These are phyloP conservation scores for Phytophthora pistaciae DNA, from an alignment of 352 stramenopile species.

Conservation along the genomic window DNA sequence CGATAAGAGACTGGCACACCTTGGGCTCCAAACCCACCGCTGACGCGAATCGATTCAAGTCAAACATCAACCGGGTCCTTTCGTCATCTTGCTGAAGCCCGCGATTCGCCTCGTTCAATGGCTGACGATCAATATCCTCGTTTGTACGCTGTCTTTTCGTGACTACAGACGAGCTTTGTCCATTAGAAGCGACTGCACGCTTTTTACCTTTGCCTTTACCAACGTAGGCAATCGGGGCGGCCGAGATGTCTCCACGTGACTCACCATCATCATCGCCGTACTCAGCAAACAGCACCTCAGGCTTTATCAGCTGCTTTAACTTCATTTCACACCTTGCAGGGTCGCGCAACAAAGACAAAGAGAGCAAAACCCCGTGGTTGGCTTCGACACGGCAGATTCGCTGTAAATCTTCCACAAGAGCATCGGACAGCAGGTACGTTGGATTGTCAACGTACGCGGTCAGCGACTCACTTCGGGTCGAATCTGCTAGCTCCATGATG, in stretches of 20 bases:
- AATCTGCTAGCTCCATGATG: constrained; percentile 26
- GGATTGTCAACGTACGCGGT: constrained; percentile 31
- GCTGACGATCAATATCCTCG: background rate
- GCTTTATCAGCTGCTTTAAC: constrained; percentile 54
- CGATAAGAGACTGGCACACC: constrained; percentile 54
- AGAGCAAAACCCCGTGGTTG: constrained; percentile 69
- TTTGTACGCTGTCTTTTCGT: constrained; percentile 22
- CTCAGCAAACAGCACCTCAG: constrained; percentile 53
- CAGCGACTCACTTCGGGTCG: constrained; percentile 24
- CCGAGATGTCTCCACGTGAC: background rate
- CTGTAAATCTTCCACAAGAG: constrained; percentile 51
- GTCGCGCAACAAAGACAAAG: constrained; percentile 57
- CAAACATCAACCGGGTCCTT: constrained; percentile 44
- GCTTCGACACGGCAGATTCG: constrained; percentile 52
- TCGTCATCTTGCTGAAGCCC: constrained; percentile 46
- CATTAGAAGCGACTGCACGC: constrained; percentile 8
- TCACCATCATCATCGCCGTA: background rate
- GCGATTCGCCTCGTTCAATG: background rate
- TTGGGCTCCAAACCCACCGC: constrained; percentile 49
- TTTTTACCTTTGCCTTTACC: constrained; percentile 39
- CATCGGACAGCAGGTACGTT: constrained; percentile 41
- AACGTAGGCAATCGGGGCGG: background rate
- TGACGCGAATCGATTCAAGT: constrained; percentile 63
- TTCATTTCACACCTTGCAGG: constrained; percentile 47
- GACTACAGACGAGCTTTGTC: background rate